Evolutionary conservation across 2,329 filamentous ascomycete genomes (phyloP).

Genomic region (Meredithiella fracta): DNA sequence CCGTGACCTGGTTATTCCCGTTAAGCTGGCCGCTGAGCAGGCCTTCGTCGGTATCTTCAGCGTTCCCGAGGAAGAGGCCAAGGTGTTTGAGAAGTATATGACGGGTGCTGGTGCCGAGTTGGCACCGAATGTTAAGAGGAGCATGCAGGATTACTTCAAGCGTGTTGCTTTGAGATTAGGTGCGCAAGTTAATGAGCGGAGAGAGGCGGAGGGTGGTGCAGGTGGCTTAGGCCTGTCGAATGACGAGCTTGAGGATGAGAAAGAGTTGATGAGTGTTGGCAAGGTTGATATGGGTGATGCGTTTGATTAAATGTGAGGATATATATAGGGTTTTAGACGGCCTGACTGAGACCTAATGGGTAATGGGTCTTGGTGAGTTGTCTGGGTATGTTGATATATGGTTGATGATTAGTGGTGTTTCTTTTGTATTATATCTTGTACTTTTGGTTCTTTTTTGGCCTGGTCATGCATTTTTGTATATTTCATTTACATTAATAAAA

Average conservation of each 20-base stretch:
- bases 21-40: conserved; percentile 88
- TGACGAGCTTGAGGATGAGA: conserved; percentile 87
- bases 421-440: not conserved
- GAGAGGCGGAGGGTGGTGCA: conserved; percentile 77
- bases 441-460: not conserved
- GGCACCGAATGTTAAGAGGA: conserved; percentile 58
- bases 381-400: not conserved
- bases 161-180: conserved; percentile 71
- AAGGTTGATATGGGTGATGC: conserved; percentile 47
- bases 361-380: not conserved
- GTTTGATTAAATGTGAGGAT: conserved; percentile 13
- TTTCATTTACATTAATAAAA: not conserved
- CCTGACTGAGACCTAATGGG: not conserved
- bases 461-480: not conserved
- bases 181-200: conserved; percentile 73
- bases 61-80: conserved; percentile 71
- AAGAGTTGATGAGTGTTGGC: conserved; percentile 89
- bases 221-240: conserved; percentile 73
- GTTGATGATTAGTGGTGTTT: not conserved
- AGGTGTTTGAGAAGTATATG: conserved; percentile 85
- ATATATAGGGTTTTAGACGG: too few species aligned
- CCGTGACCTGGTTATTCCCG: conserved; percentile 78
- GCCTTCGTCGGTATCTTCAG: conserved; percentile 83
- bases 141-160: conserved; percentile 96
- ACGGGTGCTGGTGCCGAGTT: conserved; percentile 49